Percentiles rank a stretch among this genome's conserved stretches.
Evolutionary conservation across 2,329 filamentous ascomycete genomes (phyloP).

Genomic region (Fusarium sp.): DNA sequence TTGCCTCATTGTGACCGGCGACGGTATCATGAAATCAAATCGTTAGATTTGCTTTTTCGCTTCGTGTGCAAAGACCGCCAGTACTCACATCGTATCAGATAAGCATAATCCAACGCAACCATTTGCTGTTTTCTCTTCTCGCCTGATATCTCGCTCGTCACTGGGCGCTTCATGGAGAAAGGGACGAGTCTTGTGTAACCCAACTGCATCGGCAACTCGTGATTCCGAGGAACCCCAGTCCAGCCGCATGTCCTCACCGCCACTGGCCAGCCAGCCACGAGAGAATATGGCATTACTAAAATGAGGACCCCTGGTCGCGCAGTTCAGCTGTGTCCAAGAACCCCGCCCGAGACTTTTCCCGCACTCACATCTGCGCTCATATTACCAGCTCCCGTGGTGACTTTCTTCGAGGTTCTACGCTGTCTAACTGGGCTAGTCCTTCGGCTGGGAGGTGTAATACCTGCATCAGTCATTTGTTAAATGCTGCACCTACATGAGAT

Average conservation of each 20-base stretch:
- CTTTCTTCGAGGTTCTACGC: not conserved
- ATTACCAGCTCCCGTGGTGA: too few species aligned
- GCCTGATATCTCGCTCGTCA: not conserved
- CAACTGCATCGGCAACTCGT: not conserved
- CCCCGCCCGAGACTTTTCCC: not conserved
- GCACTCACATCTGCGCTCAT: too few species aligned
- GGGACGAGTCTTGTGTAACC: not conserved
- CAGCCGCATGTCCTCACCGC: not conserved
- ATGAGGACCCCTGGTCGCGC: too few species aligned
- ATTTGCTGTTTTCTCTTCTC: not conserved
- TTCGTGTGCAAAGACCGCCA: not conserved
- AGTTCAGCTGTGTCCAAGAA: not conserved
- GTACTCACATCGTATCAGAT: not conserved
- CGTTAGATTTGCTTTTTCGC: not conserved
- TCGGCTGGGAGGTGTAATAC: too few species aligned
- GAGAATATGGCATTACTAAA: fast-evolving
- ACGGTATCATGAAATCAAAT: not conserved
- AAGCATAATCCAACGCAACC: not conserved
- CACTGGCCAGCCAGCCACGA: not conserved
- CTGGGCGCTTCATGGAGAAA: not conserved
- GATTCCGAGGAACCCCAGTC: not conserved
- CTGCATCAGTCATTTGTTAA: not conserved
- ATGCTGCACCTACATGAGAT: not conserved
- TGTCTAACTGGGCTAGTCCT: fast-evolving
- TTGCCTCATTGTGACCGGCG: not conserved